Conservation (phyloP, 129 eudicot genomes). For the Kitagawia praeruptora region DNA sequence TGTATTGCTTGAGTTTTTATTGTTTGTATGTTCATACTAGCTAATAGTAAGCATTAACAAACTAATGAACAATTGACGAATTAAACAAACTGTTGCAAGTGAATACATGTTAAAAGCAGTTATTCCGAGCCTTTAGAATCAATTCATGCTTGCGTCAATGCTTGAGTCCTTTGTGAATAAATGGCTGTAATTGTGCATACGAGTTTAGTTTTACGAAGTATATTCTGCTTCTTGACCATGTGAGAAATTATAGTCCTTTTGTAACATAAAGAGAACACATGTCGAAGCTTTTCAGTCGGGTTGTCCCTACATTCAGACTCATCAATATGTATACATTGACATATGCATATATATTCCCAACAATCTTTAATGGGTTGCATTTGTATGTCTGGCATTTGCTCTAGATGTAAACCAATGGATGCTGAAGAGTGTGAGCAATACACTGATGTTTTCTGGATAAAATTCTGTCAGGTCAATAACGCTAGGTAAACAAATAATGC, state of each 20-base stretch:
- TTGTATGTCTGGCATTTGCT: slow-evolving; percentile 9
- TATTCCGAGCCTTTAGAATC: not conserved
- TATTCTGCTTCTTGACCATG: not conserved
- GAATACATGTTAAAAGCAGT: not conserved
- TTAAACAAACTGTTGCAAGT: not conserved
- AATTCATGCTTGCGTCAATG: not conserved
- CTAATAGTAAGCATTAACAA: not conserved
- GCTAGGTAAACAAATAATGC: slow-evolving; percentile 46
- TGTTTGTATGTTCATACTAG: not conserved
- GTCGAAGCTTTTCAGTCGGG: not conserved
- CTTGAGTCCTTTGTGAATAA: not conserved
- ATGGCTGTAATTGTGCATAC: not conserved
- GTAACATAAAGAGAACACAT: not conserved
- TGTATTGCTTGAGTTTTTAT: not conserved
- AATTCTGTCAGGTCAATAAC: slow-evolving; percentile 64
- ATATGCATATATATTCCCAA: not conserved
- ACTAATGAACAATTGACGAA: not conserved
- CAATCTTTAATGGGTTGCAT: not conserved
- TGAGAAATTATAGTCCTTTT: not conserved
- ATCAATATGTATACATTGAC: not conserved
- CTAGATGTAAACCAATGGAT: slow-evolving; percentile 88
- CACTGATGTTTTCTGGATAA: slow-evolving; percentile 94
- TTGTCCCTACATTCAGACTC: not conserved
- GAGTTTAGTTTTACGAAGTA: not conserved
- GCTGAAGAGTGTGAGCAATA: slow-evolving; percentile 90